phyloP scores from a whole-genome alignment of 768 basidiomycete genomes.

The Agaricus blazei region DNA sequence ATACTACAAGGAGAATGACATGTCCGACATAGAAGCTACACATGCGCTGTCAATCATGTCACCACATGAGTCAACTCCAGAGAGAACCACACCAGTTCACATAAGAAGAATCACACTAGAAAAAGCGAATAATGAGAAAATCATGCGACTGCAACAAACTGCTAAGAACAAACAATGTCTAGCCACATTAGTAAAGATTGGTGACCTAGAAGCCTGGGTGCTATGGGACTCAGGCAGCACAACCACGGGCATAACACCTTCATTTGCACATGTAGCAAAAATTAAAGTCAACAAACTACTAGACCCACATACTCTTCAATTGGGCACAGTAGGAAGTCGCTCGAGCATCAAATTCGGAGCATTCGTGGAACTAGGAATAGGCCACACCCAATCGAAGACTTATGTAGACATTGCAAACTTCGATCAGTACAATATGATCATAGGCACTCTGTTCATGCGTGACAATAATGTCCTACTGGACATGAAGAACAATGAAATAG shows the following conservation, averaged over 20 bases:
- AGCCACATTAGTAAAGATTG: background rate
- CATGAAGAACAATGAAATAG: constrained; percentile 15
- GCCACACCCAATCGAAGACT: background rate
- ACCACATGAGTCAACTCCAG: too few relatives aligned
- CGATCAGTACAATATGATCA: constrained; percentile 28
- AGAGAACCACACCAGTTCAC: too few relatives aligned
- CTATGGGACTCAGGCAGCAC: background rate
- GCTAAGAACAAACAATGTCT: background rate
- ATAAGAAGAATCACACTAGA: too few relatives aligned
- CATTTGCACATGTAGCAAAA: background rate
- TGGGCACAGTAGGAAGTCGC: background rate
- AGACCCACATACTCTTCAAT: background rate
- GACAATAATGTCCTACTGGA: constrained; percentile 19
- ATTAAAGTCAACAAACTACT: background rate
- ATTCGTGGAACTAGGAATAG: background rate
- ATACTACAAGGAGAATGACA: too few relatives aligned
- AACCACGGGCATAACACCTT: background rate
- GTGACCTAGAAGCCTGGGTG: background rate
- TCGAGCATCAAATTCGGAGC: background rate
- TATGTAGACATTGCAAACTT: constrained; percentile 32
- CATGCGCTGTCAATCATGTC: too few relatives aligned
- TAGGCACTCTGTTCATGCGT: constrained; percentile 29
- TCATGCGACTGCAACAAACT: background rate
- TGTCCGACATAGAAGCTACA: too few relatives aligned
- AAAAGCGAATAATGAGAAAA: background rate